Base-by-base conservation (phyloP, 1,284 basidiomycete species). In the Ustilago cynodontis region DNA sequence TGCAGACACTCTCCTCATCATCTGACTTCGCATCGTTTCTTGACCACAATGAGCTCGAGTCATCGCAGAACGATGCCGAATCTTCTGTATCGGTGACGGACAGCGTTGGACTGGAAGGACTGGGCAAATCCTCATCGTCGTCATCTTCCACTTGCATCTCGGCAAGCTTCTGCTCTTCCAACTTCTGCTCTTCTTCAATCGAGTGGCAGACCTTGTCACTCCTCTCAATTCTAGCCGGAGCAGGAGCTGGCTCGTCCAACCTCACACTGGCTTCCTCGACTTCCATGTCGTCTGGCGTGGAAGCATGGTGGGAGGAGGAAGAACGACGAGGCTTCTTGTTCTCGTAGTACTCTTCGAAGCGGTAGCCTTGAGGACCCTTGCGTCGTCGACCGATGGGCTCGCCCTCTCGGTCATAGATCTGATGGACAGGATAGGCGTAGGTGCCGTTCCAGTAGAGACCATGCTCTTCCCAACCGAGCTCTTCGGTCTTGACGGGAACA, bases 371-470 rank as follows among this genome's bases (percentile, higher is more conserved):
- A 0, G 71, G 76, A 20, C 76, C 76, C 22, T 71, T 74, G 28
- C 76, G 67, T 22, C 71, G 47, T 2, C 76, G 35, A 0, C 76
- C 76, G 50, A 78, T 78, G 18, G 71, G 47, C 3, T 35, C 33
- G 5, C 76, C 76, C 22, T 78, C 67, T 31, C 63, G 62, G 24
- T 71, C 50, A 39, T 78, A 78, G 68, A 78, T 74, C 58, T 70
- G 52, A 28, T 78, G 71, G 1, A 74, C 56, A 2, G 79, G 80
- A 43, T 83, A 83, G 14, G 67, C 75, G 52, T 79, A 83, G 9
- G 75, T 77, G 28, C 78, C 78, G 41, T 73, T 73, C 81, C 81
- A 83, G 60, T 78, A 82, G n/a, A 83, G 61, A 6, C 81, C 81
- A 52, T 71, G 69, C 47, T 80, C 77, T 28, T 82, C 81, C 81